Base-by-base conservation (phyloP, 2,329 filamentous ascomycete species). In the Cladophialophora immunda region DNA sequence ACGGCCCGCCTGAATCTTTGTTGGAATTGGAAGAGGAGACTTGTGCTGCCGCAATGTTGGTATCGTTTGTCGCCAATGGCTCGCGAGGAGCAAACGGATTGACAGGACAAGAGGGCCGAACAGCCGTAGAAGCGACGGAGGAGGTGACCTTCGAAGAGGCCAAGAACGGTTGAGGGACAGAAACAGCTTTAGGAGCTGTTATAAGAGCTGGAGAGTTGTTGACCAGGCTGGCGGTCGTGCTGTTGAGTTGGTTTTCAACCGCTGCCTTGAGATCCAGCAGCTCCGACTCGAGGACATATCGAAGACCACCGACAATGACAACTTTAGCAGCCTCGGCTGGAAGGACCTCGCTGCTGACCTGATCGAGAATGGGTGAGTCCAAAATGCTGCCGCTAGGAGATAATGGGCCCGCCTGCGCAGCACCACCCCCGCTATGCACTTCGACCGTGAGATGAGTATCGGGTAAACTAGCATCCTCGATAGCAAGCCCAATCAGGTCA, bases 21-120 rank as follows among this genome's bases (percentile, higher is more conserved):
- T 11, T 59, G 22, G 11, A 25, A 3, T 17, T 47, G 22, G 36
- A 41, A 22, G 36, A 9, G 2, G 58, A 27, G 32, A 22, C 32
- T n/a, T n/a, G 55, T 8, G 29, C 3, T 19, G 54, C 27, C 15
- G 29, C 54, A 32, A 25, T 47, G 17, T 62, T 62, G 22, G 25
- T 34, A 22, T 50, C 17, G 36, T 56, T 45, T 32, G n/a, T 13
- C 11, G 13, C 22, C 34, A 64, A 17, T 27, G 58, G 53, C 15
- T 67, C 64, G 8, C 67, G 67, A 50, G 62, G 57, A 7, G 17
- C 25, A 45, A 69, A 69, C n/a, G 67, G 67, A 47, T 69, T 69
- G 57, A 38, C 34, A 53, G 19, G 52, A 22, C 19, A 34, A 0
- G 17, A 8, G 11, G 32, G 6, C 1, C 27, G 36, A 9, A 53